Evolutionary conservation across 306 rosid species (phyloP).

Genomic region (Carpinus fangiana): DNA sequence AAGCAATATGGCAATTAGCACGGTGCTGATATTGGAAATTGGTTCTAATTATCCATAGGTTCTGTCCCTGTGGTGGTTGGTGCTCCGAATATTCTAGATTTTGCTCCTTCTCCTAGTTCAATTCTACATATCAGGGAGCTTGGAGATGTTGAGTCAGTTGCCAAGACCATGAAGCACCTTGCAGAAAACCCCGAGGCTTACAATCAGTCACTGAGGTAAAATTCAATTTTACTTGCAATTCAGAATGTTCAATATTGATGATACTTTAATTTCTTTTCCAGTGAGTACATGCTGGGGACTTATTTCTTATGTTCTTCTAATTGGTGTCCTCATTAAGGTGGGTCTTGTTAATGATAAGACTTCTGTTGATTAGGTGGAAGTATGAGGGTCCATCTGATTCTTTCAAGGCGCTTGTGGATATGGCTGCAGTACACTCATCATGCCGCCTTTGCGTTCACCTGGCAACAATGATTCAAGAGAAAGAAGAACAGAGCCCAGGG

Average conservation of each 20-base stretch:
- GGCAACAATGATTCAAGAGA: constrained; percentile 69
- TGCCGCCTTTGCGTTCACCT: constrained; percentile 98
- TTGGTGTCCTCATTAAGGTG: not conserved
- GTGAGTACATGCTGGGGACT: not conserved
- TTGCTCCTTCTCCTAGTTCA: constrained; percentile 74
- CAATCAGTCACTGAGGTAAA: constrained; percentile 76
- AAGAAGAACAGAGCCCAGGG: constrained; percentile 64
- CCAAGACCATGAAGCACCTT: constrained; percentile 71
- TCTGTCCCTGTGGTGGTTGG: constrained; percentile 90
- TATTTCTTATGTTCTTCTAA: not conserved
- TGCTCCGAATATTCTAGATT: constrained; percentile 90
- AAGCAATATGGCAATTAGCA: constrained; percentile 14
- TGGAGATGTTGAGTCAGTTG: constrained; percentile 64
- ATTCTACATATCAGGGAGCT: constrained; percentile 72
- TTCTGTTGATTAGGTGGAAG: constrained; percentile 76
- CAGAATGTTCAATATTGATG: not conserved
- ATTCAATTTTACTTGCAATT: not conserved
- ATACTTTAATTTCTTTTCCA: not conserved
- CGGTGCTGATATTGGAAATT: constrained; percentile 26
- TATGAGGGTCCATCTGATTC: constrained; percentile 92
- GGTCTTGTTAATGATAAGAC: constrained; percentile 16
- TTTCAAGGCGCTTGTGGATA: constrained; percentile 96
- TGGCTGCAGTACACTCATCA: constrained; percentile 99
- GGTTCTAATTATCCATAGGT: constrained; percentile 48
- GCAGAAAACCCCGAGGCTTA: constrained; percentile 79